Conservation (phyloP, 2,329 filamentous ascomycete species). For the Aspergillus sp. region DNA sequence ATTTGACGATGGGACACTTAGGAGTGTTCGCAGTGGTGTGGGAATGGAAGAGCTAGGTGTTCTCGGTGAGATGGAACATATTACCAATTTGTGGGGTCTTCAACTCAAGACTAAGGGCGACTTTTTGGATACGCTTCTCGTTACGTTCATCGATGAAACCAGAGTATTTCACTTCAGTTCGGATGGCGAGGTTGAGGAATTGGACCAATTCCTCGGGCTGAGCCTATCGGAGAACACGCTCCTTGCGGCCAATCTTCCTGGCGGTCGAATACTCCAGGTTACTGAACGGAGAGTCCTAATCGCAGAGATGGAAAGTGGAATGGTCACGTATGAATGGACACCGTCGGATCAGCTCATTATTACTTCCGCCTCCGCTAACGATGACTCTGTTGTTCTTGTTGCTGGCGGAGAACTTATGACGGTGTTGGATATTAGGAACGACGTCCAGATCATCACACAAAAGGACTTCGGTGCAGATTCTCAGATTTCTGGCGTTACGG, state of each 20-base stretch:
- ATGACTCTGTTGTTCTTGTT: slow-evolving; percentile 68
- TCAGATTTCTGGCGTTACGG: slow-evolving; percentile 81
- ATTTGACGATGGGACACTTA: slow-evolving; percentile 80
- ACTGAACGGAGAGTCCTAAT: slow-evolving; percentile 65
- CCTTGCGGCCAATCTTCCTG: slow-evolving; percentile 63
- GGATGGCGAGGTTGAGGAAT: slow-evolving; percentile 79
- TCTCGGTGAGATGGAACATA: slow-evolving; percentile 73
- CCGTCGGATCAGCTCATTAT: slow-evolving; percentile 56
- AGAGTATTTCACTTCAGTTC: slow-evolving; percentile 74
- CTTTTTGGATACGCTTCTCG: slow-evolving; percentile 66
- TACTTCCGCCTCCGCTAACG: slow-evolving; percentile 74
- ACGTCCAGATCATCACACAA: slow-evolving; percentile 57
- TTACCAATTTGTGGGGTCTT: slow-evolving; percentile 72
- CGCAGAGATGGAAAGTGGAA: slow-evolving; percentile 54
- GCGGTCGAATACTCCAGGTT: slow-evolving; percentile 70
- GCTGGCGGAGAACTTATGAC: slow-evolving; percentile 71
- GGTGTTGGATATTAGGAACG: slow-evolving; percentile 62
- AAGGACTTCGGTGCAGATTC: slow-evolving; percentile 65
- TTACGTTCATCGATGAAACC: slow-evolving; percentile 81
- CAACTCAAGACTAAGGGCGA: slow-evolving; percentile 46
- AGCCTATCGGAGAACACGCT: slow-evolving; percentile 70
- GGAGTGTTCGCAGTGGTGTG: slow-evolving; percentile 90
- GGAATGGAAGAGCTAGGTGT: slow-evolving; percentile 85
- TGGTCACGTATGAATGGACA: slow-evolving; percentile 47
- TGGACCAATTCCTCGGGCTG: slow-evolving; percentile 73